Base-by-base conservation (phyloP, 345 rosid species). In the Arabidopsis thaliana region DNA sequence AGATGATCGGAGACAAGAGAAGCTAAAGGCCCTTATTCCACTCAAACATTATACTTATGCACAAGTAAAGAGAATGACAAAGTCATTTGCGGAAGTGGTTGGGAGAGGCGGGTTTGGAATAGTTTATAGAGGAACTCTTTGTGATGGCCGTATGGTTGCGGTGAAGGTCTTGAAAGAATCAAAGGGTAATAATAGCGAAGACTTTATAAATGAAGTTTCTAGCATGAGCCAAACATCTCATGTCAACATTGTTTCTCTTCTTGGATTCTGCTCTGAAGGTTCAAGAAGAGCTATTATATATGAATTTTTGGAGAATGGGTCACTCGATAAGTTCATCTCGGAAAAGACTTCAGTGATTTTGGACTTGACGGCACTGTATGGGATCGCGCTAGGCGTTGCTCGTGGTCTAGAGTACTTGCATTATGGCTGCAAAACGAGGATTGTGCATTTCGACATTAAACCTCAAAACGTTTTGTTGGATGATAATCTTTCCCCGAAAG, bases 201-300 rank as follows among this genome's bases (percentile, higher is more conserved):
- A 44, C 20, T 44, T 44, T 8, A 44, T 44, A 8, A 44, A 84
- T 32, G 85, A 84, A 81, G 85, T 82, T 3, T 81, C 66, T 0
- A 80, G 81, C 73, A 80, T 84, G 14, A 60, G 83, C 11, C 74
- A 74, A 60, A 84, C 85, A 4, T 44, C 49, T 44, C 49, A 14
- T 14, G 20, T 44, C 20, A 44, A 44, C 49, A 44, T 44, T 44
- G 49, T 44, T 5, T 5, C 49, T 7, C 3, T 44, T 0, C 49
- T 44, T 44, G 49, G 49, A 44, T 44, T 44, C 49, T 44, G 49
- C 20, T 44, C 22, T 44, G 49, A 44, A 44, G 49, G 49, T 44
- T 44, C 20, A 2, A 14, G 6, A 14, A 44, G 49, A 44, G 49
- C 49, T 14, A 44, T 44, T 44, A 44, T 44, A 14, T 14, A 44